phyloP scores from a whole-genome alignment of 1,284 basidiomycete genomes.

The Trichosporon faecale region DNA sequence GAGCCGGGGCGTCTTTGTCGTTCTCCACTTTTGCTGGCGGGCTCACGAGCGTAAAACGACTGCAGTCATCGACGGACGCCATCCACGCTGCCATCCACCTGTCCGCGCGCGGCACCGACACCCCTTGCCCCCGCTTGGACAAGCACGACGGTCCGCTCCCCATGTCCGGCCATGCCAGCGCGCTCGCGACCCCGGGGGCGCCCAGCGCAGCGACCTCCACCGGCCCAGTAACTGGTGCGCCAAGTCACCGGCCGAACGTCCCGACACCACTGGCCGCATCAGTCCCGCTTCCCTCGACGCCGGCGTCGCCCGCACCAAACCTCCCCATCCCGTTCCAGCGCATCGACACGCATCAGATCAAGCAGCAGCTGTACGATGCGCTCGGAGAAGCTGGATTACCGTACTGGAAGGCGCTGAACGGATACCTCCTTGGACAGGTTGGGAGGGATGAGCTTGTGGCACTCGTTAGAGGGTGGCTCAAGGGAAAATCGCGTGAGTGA shows the following conservation, averaged over 20 bases:
- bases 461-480: conserved; percentile 43
- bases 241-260: not conserved
- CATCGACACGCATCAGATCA: conserved; percentile 55
- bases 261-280: conserved; percentile 22
- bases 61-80: not conserved
- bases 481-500: conserved; percentile 44
- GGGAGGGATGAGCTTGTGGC: conserved; percentile 43
- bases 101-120: not conserved
- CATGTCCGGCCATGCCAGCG: conserved; percentile 53
- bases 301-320: conserved; percentile 38
- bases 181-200: conserved; percentile 53
- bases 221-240: conserved; percentile 34
- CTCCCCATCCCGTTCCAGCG: conserved; percentile 43
- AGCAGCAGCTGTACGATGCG: conserved; percentile 73
- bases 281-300: conserved; percentile 53
- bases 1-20: not conserved
- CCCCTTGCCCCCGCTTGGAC: not conserved
- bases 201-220: conserved; percentile 54
- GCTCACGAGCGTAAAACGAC: not conserved
- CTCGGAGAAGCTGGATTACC: conserved; percentile 66
- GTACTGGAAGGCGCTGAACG: conserved; percentile 50
- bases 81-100: conserved; percentile 6
- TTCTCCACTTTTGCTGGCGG: conserved; percentile 11
- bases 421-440: conserved; percentile 48
- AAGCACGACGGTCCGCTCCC: not conserved